A percentile compares a stretch with the other conserved stretches of the same genome.
Evolutionary conservation across 768 basidiomycete genomes (phyloP).

Genomic region (Calocybe indica): DNA sequence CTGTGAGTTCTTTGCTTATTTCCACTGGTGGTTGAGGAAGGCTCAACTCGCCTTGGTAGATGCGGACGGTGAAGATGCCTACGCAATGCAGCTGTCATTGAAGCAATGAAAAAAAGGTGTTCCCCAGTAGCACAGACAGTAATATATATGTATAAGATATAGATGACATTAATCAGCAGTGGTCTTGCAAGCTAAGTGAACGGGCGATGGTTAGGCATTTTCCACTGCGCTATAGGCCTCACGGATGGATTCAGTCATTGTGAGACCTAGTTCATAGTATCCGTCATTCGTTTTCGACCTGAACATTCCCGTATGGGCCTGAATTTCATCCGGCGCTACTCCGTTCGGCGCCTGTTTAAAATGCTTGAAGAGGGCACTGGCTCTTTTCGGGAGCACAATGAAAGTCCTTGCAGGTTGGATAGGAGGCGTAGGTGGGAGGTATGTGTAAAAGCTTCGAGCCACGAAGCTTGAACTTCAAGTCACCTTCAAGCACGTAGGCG

Average conservation of each 20-base stretch:
- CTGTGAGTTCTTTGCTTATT: constrained; percentile 45
- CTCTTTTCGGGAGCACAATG: constrained; percentile 60
- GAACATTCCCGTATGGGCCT: constrained; percentile 91
- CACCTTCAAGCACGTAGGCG: background rate
- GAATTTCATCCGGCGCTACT: constrained; percentile 67
- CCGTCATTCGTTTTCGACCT: constrained; percentile 76
- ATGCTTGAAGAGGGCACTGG: constrained; percentile 39
- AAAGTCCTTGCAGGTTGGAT: constrained; percentile 62
- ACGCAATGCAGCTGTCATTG: constrained; percentile 77
- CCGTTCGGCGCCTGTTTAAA: constrained; percentile 66
- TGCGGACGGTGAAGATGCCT: constrained; percentile 93
- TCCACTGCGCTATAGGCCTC: constrained; percentile 36
- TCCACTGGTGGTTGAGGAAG: background rate
- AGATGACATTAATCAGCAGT: too few relatives aligned
- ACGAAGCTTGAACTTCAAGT: background rate
- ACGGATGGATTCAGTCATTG: constrained; percentile 54
- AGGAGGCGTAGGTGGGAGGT: constrained; percentile 66
- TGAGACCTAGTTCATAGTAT: constrained; percentile 80
- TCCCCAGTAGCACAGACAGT: too few relatives aligned
- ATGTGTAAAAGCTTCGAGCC: constrained; percentile 66
- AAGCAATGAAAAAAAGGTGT: constrained; percentile 18
- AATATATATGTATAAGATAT: too few relatives aligned
- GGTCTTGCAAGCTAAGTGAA: too few relatives aligned
- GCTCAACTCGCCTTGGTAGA: constrained; percentile 37
- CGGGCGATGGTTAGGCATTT: background rate